Evolutionary conservation across 192 early-diverging fungal species (phyloP).

Genomic region (Linnemannia elongata): DNA sequence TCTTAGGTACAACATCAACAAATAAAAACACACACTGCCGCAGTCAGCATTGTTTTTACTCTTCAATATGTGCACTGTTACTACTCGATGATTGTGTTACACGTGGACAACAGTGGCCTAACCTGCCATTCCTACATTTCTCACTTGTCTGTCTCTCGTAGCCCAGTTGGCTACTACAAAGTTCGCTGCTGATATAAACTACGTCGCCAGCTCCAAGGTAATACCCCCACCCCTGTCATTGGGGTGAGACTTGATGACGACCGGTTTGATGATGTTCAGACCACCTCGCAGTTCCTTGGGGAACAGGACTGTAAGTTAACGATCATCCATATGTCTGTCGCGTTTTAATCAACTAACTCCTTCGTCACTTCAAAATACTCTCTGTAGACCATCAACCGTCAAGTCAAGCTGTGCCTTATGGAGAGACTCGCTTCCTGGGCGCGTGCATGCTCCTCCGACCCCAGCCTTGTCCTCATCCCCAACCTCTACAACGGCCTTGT

Average conservation of each 20-base stretch:
- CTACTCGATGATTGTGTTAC: background rate
- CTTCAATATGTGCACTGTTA: background rate
- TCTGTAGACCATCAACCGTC: background rate
- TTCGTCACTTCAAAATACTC: background rate
- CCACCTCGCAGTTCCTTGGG: too few relatives aligned
- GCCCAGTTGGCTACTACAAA: constrained; percentile 10
- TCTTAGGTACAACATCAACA: background rate
- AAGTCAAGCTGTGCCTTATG: background rate
- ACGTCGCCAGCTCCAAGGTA: background rate
- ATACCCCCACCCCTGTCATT: background rate
- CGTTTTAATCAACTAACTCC: background rate
- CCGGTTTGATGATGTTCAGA: too few relatives aligned
- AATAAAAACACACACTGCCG: background rate
- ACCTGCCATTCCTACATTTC: background rate
- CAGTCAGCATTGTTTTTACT: background rate
- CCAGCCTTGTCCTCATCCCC: constrained; percentile 1
- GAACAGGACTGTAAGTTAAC: background rate
- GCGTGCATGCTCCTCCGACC: background rate
- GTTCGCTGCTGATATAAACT: background rate
- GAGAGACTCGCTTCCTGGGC: constrained; percentile 13
- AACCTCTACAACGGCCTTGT: background rate
- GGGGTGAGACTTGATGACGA: too few relatives aligned
- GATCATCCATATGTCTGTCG: too few relatives aligned
- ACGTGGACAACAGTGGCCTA: background rate
- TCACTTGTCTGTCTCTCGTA: background rate